Percentiles rank a stretch among this genome's conserved stretches.
These are phyloP conservation scores for Cladophialophora immunda DNA, from an alignment of 2,329 filamentous ascomycete genomes.

Conservation along the genomic window DNA sequence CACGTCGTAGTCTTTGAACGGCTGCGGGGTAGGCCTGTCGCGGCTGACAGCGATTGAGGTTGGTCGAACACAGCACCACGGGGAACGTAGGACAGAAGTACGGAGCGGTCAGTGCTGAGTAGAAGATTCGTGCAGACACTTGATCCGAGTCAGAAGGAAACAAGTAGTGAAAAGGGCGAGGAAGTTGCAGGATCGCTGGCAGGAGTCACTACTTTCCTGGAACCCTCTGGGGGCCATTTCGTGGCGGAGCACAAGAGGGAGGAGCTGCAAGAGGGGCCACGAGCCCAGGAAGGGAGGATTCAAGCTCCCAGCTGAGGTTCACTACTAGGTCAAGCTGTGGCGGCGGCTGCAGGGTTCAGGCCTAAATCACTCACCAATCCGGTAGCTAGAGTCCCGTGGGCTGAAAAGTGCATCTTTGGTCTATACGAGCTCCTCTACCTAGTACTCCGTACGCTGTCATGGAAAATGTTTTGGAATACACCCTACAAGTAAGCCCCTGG, in stretches of 20 bases:
- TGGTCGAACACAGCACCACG: not conserved
- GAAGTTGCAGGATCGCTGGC: constrained; percentile 9
- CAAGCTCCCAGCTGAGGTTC: constrained; percentile 5
- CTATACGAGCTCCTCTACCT: constrained; percentile 5
- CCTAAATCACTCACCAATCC: constrained; percentile 2
- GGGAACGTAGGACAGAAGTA: constrained; percentile 4
- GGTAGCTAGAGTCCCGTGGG: not conserved
- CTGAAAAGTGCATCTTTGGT: not conserved
- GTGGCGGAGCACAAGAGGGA: constrained; percentile 24
- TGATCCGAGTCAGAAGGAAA: not conserved
- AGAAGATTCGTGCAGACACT: not conserved
- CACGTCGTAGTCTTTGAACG: constrained; percentile 17
- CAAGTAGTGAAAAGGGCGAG: constrained; percentile 5
- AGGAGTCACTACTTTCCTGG: constrained; percentile 7
- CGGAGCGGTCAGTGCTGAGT: constrained; percentile 1
- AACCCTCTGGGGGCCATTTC: constrained; percentile 21
- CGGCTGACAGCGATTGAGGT: constrained; percentile 22
- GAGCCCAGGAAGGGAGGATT: constrained; percentile 9
- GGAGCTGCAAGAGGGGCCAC: constrained; percentile 6
- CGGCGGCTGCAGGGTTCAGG: not conserved
- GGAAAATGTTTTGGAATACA: too few species aligned
- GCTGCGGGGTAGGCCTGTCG: constrained; percentile 26
- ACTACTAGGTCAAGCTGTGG: not conserved
- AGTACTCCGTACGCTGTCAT: too few species aligned
- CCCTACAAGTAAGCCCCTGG: too few species aligned